phyloP scores from a whole-genome alignment of 2,329 filamentous ascomycete genomes.

The Drechslerella coelobrocha region DNA sequence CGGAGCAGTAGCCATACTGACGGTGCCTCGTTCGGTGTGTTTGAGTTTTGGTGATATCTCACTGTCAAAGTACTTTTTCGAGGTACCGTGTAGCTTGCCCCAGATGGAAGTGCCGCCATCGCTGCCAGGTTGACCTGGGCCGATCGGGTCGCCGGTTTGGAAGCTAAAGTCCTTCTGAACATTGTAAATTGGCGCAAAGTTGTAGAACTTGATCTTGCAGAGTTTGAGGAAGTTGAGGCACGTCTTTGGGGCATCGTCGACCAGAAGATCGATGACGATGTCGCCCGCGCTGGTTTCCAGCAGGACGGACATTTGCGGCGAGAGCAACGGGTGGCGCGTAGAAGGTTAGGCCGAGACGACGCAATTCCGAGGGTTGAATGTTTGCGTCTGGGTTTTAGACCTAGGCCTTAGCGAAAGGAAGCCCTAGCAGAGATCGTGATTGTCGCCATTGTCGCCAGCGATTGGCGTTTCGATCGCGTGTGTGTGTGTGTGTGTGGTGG shows the following conservation, averaged over 20 bases:
- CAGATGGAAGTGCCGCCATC: constrained; percentile 94
- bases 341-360: background rate
- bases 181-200: constrained; percentile 89
- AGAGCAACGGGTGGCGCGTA: background rate
- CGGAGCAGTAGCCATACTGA: constrained; percentile 95
- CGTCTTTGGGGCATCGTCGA: constrained; percentile 85
- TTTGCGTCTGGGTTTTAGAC: background rate
- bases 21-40: constrained; percentile 85
- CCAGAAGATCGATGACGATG: constrained; percentile 89
- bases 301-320: constrained; percentile 78
- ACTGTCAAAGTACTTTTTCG: constrained; percentile 80
- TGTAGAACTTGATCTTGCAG: constrained; percentile 99
- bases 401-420: too few relatives aligned
- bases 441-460: background rate
- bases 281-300: constrained; percentile 92
- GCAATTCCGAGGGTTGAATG: too few relatives aligned
- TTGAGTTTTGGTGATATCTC: constrained; percentile 86
- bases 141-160: constrained; percentile 92
- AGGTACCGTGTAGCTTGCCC: constrained; percentile 75
- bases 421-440: background rate
- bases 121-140: constrained; percentile 80
- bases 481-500: too few relatives aligned
- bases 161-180: constrained; percentile 96
- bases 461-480: too few relatives aligned
- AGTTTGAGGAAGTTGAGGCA: constrained; percentile 99